A percentile compares a stretch with the other conserved stretches of the same genome.
phyloP scores from a whole-genome alignment of 352 stramenopile species.

The Pythium monospermum region DNA sequence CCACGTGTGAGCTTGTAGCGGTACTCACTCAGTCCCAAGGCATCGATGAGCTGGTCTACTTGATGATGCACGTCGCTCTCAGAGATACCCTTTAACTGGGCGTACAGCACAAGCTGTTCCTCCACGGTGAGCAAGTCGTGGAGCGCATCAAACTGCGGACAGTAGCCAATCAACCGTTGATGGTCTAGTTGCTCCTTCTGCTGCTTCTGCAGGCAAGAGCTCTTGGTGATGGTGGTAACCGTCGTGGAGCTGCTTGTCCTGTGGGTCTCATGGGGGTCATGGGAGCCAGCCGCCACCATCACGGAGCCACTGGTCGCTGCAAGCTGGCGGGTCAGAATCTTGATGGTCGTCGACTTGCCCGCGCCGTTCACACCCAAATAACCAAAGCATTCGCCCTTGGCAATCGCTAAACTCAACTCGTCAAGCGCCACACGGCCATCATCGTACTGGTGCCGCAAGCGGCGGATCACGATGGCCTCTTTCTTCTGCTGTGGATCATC shows the following conservation, averaged over 20 bases:
- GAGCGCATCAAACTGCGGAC: constrained; percentile 92
- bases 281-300: constrained; percentile 17
- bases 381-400: constrained; percentile 65
- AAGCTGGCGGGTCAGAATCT: constrained; percentile 34
- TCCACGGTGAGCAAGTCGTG: constrained; percentile 90
- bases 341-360: constrained; percentile 53
- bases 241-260: background rate
- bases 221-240: no score
- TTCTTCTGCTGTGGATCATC: no score
- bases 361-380: constrained; percentile 77
- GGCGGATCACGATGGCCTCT: constrained; percentile 41
- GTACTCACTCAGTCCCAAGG: constrained; percentile 54
- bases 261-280: no score
- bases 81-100: constrained; percentile 78
- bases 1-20: constrained; percentile 33
- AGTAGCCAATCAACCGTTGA: constrained; percentile 81
- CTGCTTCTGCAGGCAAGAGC: no score
- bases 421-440: constrained; percentile 29
- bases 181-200: constrained; percentile 4
- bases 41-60: constrained; percentile 52
- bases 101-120: constrained; percentile 90
- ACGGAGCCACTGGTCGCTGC: constrained; percentile 47
- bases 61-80: constrained; percentile 25
- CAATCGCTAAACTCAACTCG: constrained; percentile 71
- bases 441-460: constrained; percentile 40